phyloP scores from a whole-genome alignment of 176 grass and related monocot genomes.

The Aegilops longissima region DNA sequence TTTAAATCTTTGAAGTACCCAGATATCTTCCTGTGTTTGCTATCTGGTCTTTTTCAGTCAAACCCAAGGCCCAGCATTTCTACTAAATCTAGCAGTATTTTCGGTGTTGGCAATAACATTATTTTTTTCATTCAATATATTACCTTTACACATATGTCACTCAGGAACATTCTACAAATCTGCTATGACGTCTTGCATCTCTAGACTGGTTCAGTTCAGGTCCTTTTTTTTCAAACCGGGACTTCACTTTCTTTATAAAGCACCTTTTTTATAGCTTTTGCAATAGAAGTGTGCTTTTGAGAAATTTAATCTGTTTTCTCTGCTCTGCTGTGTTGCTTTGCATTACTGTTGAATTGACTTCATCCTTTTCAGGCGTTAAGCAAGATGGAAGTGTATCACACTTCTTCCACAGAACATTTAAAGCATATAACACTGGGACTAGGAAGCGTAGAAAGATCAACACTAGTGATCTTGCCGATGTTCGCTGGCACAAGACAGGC shows the following conservation, averaged over 20 bases:
- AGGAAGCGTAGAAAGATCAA: constrained; percentile 96
- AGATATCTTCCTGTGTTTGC: constrained; percentile 4
- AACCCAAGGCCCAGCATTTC: neutral
- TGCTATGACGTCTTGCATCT: neutral
- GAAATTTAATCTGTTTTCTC: neutral
- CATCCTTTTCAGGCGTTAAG: constrained; percentile 69
- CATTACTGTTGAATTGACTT: neutral
- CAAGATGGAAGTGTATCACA: constrained; percentile 88
- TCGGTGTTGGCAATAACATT: neutral
- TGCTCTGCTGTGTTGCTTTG: neutral
- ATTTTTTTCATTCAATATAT: constrained; percentile 14
- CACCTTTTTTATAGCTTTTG: neutral
- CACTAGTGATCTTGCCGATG: constrained; percentile 56
- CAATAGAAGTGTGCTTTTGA: neutral
- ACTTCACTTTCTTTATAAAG: neutral
- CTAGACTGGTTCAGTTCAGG: neutral
- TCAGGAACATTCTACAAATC: neutral
- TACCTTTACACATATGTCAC: neutral
- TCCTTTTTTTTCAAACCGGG: neutral
- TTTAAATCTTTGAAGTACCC: neutral
- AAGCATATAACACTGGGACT: constrained; percentile 91
- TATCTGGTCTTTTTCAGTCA: neutral
- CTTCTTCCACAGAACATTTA: constrained; percentile 95
- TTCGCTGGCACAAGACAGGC: constrained; percentile 98
- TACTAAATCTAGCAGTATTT: neutral